phyloP scores from a whole-genome alignment of 2,329 filamentous ascomycete species.

The Periglandula ipomoeae region DNA sequence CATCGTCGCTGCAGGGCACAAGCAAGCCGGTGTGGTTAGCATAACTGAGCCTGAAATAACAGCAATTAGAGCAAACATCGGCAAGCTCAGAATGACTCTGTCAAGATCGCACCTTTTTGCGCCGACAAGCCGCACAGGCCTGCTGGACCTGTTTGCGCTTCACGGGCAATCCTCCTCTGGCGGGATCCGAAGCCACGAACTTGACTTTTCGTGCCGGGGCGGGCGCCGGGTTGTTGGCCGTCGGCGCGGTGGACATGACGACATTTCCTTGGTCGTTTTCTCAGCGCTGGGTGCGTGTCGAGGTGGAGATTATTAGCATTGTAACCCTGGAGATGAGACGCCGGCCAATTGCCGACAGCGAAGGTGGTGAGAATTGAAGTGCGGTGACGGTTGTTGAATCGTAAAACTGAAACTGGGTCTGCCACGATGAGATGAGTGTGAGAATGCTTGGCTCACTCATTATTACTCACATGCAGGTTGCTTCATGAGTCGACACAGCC shows the following conservation, averaged over 20 bases:
- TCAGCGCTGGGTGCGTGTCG: background rate
- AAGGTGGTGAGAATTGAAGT: background rate
- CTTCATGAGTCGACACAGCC: background rate
- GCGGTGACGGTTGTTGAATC: background rate
- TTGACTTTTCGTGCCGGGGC: conserved; percentile 30
- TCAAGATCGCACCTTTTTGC: conserved; percentile 36
- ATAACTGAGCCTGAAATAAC: background rate
- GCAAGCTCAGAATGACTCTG: background rate
- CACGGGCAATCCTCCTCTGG: conserved; percentile 39
- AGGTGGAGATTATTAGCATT: background rate
- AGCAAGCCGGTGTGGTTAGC: conserved; percentile 5
- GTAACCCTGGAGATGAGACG: background rate
- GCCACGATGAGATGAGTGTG: too few relatives aligned
- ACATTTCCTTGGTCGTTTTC: conserved; percentile 6
- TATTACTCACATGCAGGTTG: background rate
- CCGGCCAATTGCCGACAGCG: background rate
- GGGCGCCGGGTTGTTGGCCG: conserved; percentile 3
- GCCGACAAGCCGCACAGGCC: conserved; percentile 46
- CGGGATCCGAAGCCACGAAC: conserved; percentile 47
- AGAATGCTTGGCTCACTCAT: background rate
- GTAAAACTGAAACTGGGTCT: background rate
- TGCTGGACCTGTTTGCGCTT: conserved; percentile 53
- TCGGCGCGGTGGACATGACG: conserved; percentile 14
- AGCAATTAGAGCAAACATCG: background rate
- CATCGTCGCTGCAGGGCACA: conserved; percentile 30